Percentiles rank a stretch among this genome's conserved stretches.
Evolutionary conservation across 2,329 filamentous ascomycete genomes (phyloP).

Genomic region (Diaporthe sp.): DNA sequence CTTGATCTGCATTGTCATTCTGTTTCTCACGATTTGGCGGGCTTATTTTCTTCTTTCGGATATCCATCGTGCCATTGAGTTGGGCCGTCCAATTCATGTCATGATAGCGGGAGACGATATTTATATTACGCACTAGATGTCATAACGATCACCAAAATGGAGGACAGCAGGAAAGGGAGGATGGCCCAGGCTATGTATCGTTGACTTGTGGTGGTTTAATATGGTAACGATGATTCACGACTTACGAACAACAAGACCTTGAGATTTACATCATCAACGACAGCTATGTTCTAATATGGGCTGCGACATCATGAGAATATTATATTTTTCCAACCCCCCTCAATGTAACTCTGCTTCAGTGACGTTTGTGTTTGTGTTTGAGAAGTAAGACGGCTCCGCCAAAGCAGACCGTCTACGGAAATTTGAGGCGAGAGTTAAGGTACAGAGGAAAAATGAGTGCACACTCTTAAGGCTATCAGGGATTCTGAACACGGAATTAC

Average conservation of each 20-base stretch:
- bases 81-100: conserved; percentile 13
- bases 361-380: neutral
- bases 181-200: neutral
- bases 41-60: neutral
- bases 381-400: too few relatives aligned
- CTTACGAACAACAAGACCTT: conserved; percentile 27
- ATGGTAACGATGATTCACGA: conserved; percentile 29
- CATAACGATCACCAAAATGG: conserved; percentile 15
- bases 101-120: conserved; percentile 30
- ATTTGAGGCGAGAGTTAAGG: too few relatives aligned
- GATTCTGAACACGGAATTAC: neutral
- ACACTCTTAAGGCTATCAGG: neutral
- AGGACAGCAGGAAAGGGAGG: neutral
- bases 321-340: neutral
- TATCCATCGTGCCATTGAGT: conserved; percentile 28
- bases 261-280: conserved; percentile 11
- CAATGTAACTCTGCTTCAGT: neutral
- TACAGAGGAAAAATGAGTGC: too few relatives aligned
- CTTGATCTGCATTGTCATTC: neutral
- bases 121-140: conserved; percentile 24
- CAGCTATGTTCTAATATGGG: conserved; percentile 8
- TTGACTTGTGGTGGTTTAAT: conserved; percentile 1
- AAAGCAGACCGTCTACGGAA: too few relatives aligned
- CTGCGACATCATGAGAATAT: neutral
- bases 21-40: neutral